Base-by-base conservation (phyloP, 2,329 filamentous ascomycete genomes). In the Chrysosporium keratinophilum region DNA sequence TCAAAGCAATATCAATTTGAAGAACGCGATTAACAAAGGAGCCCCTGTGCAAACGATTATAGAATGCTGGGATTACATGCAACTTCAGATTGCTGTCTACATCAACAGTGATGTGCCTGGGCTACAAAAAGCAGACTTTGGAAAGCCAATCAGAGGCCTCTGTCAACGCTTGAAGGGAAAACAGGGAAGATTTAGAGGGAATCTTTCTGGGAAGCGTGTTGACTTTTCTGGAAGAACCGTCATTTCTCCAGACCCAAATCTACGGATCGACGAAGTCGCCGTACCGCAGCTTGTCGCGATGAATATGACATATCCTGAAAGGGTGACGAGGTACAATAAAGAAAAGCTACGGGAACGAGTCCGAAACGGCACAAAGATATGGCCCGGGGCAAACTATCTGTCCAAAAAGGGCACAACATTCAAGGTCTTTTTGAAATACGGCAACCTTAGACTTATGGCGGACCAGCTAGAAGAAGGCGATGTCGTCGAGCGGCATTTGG, bases 61-160 rank as follows among this genome's bases (percentile, higher is more conserved):
- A 83, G 93, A 98, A 67, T 89, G 95, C 63, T 98, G 93, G 93
- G 93, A 98, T 65, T 97, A 91, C 64, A 75, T 98, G 57, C 91
- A 97, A 65, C 78, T 95, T 7, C 90, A 97, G 64, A 87, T 97
- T 56, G 93, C 91, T 57, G 89, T 97, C 78, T 97, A 98, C 67
- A 91, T 98, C 68, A 97, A 98, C 73, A 95, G 90, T 59, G 90
- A 96, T 62, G 84, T 95, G 1, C 93, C 93, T 0, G 91, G 91
- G 28, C 78, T 98, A n/a, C 84, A 90, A 62, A 88, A 94, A 63
- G 84, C 84, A 11, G 87, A 88, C 7, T 85, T 89, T 56, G 87
- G 88, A 55, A 96, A 95, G 68, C 81, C 87, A 0, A 94, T 93
- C 63, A 82, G 93, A 62, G 93, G 93, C 15, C 94, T 98, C 66